These are phyloP conservation scores for Xylaria sp. DNA, from an alignment of 2,329 filamentous ascomycete genomes.

Conservation along the genomic window DNA sequence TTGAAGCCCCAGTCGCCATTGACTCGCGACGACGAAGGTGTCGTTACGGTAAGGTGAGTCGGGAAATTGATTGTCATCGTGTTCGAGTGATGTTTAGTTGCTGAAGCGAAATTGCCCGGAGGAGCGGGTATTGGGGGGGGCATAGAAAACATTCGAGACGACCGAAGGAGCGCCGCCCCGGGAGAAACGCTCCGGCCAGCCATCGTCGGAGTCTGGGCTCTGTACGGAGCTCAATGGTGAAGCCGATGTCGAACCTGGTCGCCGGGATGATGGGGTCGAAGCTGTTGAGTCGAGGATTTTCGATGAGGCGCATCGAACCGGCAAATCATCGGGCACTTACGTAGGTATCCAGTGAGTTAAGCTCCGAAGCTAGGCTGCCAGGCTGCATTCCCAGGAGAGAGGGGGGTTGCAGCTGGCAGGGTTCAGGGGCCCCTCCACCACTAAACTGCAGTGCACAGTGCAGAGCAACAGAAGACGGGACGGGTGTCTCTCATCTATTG, in stretches of 20 bases:
- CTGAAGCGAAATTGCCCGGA: slow-evolving; percentile 50
- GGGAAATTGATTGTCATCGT: slow-evolving; percentile 77
- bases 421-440: neutral
- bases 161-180: slow-evolving; percentile 73
- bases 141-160: slow-evolving; percentile 87
- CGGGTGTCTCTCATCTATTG: neutral
- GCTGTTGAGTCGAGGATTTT: slow-evolving; percentile 17
- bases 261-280: neutral
- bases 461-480: neutral
- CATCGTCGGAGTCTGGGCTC: slow-evolving; percentile 28
- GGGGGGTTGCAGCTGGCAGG: no score
- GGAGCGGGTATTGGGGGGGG: slow-evolving; percentile 74
- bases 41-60: slow-evolving; percentile 81
- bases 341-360: neutral
- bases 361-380: neutral
- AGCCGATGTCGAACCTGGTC: slow-evolving; percentile 1
- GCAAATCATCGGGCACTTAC: slow-evolving; percentile 16
- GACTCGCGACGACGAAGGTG: slow-evolving; percentile 69
- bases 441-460: neutral
- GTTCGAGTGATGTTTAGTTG: slow-evolving; percentile 57
- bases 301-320: slow-evolving; percentile 11
- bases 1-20: slow-evolving; percentile 94
- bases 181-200: slow-evolving; percentile 52
- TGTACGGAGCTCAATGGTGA: slow-evolving; percentile 16
- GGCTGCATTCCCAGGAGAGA: no score